phyloP scores from a whole-genome alignment of 2,329 filamentous ascomycete genomes.

The Triangularia verruculosa region DNA sequence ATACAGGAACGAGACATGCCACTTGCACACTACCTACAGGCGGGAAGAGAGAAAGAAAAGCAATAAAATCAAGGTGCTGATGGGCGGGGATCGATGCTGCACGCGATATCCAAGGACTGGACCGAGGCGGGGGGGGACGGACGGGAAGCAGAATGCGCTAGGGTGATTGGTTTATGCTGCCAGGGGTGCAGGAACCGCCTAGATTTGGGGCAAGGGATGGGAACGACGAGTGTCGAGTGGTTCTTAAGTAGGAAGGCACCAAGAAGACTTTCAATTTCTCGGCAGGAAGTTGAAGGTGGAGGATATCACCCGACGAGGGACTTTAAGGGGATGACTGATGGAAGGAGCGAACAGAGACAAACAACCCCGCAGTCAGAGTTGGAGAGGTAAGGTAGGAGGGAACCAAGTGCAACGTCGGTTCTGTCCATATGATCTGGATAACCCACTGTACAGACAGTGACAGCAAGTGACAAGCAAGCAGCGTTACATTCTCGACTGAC shows the following conservation, averaged over 20 bases:
- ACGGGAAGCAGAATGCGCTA: neutral
- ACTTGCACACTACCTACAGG: neutral
- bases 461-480: neutral
- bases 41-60: neutral
- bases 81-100: too few species aligned
- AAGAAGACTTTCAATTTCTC: neutral
- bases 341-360: neutral
- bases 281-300: neutral
- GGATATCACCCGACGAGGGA: too few species aligned
- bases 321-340: too few species aligned
- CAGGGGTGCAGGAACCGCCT: neutral
- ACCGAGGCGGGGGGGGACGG: neutral
- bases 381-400: neutral
- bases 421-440: neutral
- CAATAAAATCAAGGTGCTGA: neutral
- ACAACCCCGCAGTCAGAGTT: conserved; percentile 1
- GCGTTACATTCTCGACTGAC: conserved; percentile 2
- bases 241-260: neutral
- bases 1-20: neutral
- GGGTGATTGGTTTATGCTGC: neutral
- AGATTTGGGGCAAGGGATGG: neutral
- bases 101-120: too few species aligned
- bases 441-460: neutral
- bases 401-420: conserved; percentile 3
- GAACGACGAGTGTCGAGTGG: neutral